These are phyloP conservation scores for Oryza punctata DNA, from an alignment of 176 grass and related monocot genomes.

Conservation along the genomic window DNA sequence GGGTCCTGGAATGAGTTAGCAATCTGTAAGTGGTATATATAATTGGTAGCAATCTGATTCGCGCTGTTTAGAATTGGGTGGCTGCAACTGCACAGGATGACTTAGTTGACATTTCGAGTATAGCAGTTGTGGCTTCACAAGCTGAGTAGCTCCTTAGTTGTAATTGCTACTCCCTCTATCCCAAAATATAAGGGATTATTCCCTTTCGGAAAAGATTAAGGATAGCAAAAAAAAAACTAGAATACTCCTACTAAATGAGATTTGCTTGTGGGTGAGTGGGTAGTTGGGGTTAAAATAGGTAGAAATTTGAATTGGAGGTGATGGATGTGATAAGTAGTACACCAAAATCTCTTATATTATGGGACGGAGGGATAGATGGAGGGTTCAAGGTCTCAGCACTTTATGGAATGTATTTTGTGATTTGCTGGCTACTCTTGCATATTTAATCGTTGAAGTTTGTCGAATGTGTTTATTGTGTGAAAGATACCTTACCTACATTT, in stretches of 20 bases:
- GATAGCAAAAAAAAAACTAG: too few relatives aligned
- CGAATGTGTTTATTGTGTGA: background rate
- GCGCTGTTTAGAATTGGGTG: background rate
- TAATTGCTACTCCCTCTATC: too few relatives aligned
- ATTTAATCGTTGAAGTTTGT: background rate
- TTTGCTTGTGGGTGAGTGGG: too few relatives aligned
- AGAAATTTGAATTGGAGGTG: too few relatives aligned
- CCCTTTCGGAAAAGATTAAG: too few relatives aligned
- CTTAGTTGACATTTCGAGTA: background rate
- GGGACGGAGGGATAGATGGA: conserved; percentile 10
- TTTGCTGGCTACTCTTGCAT: background rate
- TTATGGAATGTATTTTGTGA: background rate
- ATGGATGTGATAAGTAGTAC: too few relatives aligned
- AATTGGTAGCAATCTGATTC: background rate
- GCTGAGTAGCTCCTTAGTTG: background rate
- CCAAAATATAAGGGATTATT: too few relatives aligned
- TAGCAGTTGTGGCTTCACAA: background rate
- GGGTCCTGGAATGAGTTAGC: background rate
- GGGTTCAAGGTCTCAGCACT: background rate
- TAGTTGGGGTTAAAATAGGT: too few relatives aligned
- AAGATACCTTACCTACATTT: background rate
- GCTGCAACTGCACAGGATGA: background rate
- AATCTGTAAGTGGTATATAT: background rate
- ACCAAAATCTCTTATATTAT: too few relatives aligned
- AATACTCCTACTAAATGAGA: too few relatives aligned